phyloP scores from a whole-genome alignment of 768 basidiomycete genomes.

The Tulasnella sp. region DNA sequence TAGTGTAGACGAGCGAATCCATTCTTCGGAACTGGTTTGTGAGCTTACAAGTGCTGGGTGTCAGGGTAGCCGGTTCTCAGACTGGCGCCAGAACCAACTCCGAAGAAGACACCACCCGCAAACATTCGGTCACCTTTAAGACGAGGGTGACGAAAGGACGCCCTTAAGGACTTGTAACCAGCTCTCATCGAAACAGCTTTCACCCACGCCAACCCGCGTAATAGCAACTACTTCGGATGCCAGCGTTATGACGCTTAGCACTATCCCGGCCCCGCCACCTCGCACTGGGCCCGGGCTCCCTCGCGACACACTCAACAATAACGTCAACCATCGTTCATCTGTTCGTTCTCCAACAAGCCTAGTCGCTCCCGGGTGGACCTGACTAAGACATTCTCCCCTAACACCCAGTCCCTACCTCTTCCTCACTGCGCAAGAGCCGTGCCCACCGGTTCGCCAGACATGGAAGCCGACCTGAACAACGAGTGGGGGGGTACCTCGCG shows the following conservation, averaged over 20 bases:
- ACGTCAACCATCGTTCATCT: constrained; percentile 48
- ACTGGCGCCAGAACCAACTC: no score
- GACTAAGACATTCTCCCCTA: background rate
- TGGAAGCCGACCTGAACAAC: constrained; percentile 7
- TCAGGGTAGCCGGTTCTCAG: no score
- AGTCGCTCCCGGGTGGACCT: constrained; percentile 23
- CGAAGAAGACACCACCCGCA: constrained; percentile 22
- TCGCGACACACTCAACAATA: constrained; percentile 16
- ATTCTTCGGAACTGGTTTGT: no score
- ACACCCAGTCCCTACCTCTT: background rate
- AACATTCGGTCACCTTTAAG: constrained; percentile 16
- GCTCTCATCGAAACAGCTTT: background rate
- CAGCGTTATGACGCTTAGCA: background rate
- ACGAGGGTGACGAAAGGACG: background rate
- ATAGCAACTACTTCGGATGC: background rate
- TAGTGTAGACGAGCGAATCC: no score
- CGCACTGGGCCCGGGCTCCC: background rate
- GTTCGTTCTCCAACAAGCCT: constrained; percentile 62
- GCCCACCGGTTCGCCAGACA: background rate
- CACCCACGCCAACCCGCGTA: background rate
- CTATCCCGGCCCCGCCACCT: background rate
- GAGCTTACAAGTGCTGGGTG: no score
- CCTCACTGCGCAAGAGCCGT: background rate
- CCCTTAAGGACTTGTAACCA: background rate
- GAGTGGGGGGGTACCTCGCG: constrained; percentile 22